These are phyloP conservation scores for Misopates orontium DNA, from an alignment of 257 asterid genomes.

Conservation along the genomic window DNA sequence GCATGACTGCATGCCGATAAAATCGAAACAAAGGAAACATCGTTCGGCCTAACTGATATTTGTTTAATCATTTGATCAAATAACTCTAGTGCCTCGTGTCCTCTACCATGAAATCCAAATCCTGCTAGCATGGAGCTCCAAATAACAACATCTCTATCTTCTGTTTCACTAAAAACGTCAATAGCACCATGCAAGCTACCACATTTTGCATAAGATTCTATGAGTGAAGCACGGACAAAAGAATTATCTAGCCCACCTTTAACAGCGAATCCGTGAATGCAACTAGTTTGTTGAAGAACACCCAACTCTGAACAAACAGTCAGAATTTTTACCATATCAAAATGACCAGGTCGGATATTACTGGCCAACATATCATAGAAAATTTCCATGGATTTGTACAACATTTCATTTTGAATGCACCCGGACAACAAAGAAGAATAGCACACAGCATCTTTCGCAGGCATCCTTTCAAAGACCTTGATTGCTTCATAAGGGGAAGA, in stretches of 20 bases:
- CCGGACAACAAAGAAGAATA: slow-evolving; percentile 62
- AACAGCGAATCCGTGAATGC: slow-evolving; percentile 56
- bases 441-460: slow-evolving; percentile 51
- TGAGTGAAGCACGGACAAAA: slow-evolving; percentile 57
- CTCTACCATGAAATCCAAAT: slow-evolving; percentile 65
- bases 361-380: slow-evolving; percentile 53
- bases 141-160: slow-evolving; percentile 52
- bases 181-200: slow-evolving; percentile 62
- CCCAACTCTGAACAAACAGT: slow-evolving; percentile 75
- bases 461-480: slow-evolving; percentile 49
- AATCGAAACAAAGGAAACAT: slow-evolving; percentile 59
- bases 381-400: slow-evolving; percentile 40
- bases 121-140: slow-evolving; percentile 88
- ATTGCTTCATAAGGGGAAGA: slow-evolving; percentile 60
- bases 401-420: slow-evolving; percentile 52
- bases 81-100: slow-evolving; percentile 51
- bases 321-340: slow-evolving; percentile 51
- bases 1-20: slow-evolving; percentile 80
- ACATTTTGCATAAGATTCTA: slow-evolving; percentile 76
- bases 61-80: slow-evolving; percentile 51
- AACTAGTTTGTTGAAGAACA: slow-evolving; percentile 53
- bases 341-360: slow-evolving; percentile 44
- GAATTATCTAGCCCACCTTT: slow-evolving; percentile 45
- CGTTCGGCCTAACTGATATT: slow-evolving; percentile 50
- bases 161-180: slow-evolving; percentile 38